These are phyloP conservation scores for Marasmius fiardii DNA, from an alignment of 1,284 basidiomycete genomes.

Conservation along the genomic window DNA sequence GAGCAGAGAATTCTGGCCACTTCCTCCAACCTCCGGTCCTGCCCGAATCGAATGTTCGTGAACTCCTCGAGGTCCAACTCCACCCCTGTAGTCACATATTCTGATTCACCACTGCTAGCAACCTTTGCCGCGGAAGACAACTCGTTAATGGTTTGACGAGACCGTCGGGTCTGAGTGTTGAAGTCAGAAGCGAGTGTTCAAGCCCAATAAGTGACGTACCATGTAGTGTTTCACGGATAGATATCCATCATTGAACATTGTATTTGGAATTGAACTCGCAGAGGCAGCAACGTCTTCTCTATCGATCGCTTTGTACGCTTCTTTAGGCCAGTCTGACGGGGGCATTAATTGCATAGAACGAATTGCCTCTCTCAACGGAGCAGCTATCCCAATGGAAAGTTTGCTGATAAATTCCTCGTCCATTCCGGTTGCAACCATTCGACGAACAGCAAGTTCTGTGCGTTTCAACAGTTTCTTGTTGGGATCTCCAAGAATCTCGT, in stretches of 20 bases:
- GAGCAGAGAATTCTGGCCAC: constrained; percentile 87
- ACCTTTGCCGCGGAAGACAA: constrained; percentile 48
- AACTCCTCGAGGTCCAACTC: constrained; percentile 72
- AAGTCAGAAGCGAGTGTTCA: constrained; percentile 4
- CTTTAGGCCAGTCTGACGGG: constrained; percentile 65
- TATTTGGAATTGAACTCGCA: constrained; percentile 38
- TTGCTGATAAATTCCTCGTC: constrained; percentile 46
- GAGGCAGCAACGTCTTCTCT: constrained; percentile 77
- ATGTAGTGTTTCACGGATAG: constrained; percentile 54
- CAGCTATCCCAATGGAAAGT: constrained; percentile 71
- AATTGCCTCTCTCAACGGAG: constrained; percentile 82
- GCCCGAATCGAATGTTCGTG: constrained; percentile 80
- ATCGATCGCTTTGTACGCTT: constrained; percentile 74
- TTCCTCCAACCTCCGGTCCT: constrained; percentile 84
- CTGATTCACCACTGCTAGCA: constrained; percentile 50
- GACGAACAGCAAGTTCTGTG: constrained; percentile 60
- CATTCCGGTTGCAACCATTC: constrained; percentile 53
- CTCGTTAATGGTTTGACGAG: constrained; percentile 47
- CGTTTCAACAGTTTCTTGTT: constrained; percentile 51
- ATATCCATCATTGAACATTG: constrained; percentile 49
- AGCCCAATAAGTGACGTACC: constrained; percentile 33
- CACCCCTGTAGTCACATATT: constrained; percentile 55
- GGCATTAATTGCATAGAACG: constrained; percentile 80
- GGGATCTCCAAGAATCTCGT: constrained; percentile 53
- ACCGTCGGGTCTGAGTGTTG: constrained; percentile 35